Conservation (phyloP, 768 basidiomycete genomes). For the Rhizopogon rudus region DNA sequence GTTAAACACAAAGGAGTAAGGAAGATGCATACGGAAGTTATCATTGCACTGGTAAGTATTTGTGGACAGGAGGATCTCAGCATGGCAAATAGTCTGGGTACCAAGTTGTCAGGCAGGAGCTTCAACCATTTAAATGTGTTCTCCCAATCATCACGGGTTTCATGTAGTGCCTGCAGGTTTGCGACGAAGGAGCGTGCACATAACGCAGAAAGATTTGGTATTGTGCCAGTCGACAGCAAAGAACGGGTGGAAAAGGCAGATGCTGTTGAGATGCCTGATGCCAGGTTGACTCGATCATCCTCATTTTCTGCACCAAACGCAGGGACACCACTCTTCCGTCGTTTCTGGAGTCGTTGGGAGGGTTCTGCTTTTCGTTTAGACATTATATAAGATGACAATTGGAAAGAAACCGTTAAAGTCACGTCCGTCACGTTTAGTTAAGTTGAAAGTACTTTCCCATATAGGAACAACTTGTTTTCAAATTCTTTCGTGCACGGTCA, state of each 20-base stretch:
- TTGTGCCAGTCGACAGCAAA: constrained; percentile 22
- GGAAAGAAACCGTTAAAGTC: background rate
- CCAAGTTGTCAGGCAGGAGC: constrained; percentile 45
- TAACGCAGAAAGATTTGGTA: constrained; percentile 44
- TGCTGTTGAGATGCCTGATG: constrained; percentile 42
- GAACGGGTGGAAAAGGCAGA: constrained; percentile 44
- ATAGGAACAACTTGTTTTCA: no score
- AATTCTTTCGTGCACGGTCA: no score
- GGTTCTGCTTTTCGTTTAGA: constrained; percentile 5
- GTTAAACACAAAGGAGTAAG: background rate
- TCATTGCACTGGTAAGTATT: constrained; percentile 48
- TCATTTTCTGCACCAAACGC: constrained; percentile 41
- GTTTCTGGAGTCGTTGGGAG: constrained; percentile 7
- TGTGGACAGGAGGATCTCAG: constrained; percentile 46
- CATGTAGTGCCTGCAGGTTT: constrained; percentile 36
- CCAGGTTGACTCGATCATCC: constrained; percentile 35
- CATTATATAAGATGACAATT: constrained; percentile 4
- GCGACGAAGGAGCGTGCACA: constrained; percentile 50
- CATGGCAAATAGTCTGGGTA: constrained; percentile 47
- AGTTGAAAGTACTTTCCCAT: no score
- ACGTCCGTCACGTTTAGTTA: no score
- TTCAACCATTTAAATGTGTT: constrained; percentile 35
- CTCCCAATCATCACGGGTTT: constrained; percentile 35
- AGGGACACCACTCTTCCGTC: constrained; percentile 10
- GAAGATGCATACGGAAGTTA: constrained; percentile 41